These are phyloP conservation scores for Talaromyces sp. DNA, from an alignment of 2,329 filamentous ascomycete genomes.

Conservation along the genomic window DNA sequence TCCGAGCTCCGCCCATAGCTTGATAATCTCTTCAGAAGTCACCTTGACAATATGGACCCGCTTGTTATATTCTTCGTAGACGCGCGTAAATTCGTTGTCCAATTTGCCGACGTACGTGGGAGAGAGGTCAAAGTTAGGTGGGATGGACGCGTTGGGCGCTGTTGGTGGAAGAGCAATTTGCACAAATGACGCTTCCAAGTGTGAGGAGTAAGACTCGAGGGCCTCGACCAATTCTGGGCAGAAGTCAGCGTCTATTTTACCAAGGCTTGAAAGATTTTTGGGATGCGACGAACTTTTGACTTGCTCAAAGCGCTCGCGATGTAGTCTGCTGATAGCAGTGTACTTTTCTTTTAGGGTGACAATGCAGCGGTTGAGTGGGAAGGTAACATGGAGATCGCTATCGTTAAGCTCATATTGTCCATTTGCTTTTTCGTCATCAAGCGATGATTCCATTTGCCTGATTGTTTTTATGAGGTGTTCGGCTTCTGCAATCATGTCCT, in stretches of 20 bases:
- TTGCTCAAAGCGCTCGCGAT: slow-evolving; percentile 90
- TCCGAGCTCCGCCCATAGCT: slow-evolving; percentile 91
- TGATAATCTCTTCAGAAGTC: slow-evolving; percentile 78
- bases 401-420: slow-evolving; percentile 61
- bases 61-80: slow-evolving; percentile 93
- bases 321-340: slow-evolving; percentile 68
- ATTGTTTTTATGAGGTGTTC: slow-evolving; percentile 79
- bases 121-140: slow-evolving; percentile 87
- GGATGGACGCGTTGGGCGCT: slow-evolving; percentile 66
- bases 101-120: slow-evolving; percentile 79
- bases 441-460: slow-evolving; percentile 85
- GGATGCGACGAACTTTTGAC: slow-evolving; percentile 67
- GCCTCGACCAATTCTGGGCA: slow-evolving; percentile 81
- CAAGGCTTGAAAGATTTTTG: background rate
- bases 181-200: slow-evolving; percentile 85
- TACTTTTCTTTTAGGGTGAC: slow-evolving; percentile 81
- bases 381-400: slow-evolving; percentile 70
- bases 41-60: slow-evolving; percentile 71
- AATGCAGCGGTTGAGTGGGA: slow-evolving; percentile 75
- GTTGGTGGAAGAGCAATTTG: slow-evolving; percentile 80
- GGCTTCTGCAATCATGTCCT: slow-evolving; percentile 82
- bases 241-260: slow-evolving; percentile 21
- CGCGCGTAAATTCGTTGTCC: slow-evolving; percentile 84
- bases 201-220: slow-evolving; percentile 91
- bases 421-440: slow-evolving; percentile 67